phyloP scores from a whole-genome alignment of 164 flowering plant genomes.

The Platanus orientalis region DNA sequence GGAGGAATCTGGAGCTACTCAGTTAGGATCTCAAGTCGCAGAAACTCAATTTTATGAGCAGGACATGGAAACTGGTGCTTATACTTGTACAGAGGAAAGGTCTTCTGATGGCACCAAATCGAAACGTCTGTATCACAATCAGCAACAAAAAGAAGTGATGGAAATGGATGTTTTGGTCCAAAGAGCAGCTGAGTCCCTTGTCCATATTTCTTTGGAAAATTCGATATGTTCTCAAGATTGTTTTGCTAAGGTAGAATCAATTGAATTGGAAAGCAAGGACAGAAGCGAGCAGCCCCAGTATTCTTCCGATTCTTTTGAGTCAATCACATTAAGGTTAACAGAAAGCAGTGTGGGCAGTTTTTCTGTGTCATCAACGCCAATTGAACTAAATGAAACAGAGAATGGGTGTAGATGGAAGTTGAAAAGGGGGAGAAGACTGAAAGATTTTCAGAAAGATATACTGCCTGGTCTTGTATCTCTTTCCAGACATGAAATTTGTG shows the following conservation, averaged over 20 bases:
- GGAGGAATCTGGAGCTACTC: conserved; percentile 10
- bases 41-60: conserved; percentile 12
- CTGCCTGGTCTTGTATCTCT: conserved; percentile 54
- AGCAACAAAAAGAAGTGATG: conserved; percentile 15
- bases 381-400: conserved; percentile 25
- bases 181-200: conserved; percentile 44
- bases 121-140: conserved; percentile 1
- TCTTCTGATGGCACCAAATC: conserved; percentile 3
- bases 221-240: conserved; percentile 15
- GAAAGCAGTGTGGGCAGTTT: conserved; percentile 40
- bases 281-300: conserved; percentile 28
- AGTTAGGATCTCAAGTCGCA: conserved; percentile 16
- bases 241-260: conserved; percentile 5
- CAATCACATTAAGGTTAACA: conserved; percentile 24
- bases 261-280: conserved; percentile 13
- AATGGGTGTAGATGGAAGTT: conserved; percentile 25
- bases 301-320: conserved; percentile 55
- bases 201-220: conserved; percentile 25
- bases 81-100: background rate
- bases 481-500: conserved; percentile 54
- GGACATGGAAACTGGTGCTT: conserved; percentile 1
- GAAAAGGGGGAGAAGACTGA: conserved; percentile 61
- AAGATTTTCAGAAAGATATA: conserved; percentile 59
- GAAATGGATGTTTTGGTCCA: conserved; percentile 30
- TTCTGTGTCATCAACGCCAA: conserved; percentile 31